Evolutionary conservation across 306 rosid genomes (phyloP).

Genomic region (Acacia confusa): DNA sequence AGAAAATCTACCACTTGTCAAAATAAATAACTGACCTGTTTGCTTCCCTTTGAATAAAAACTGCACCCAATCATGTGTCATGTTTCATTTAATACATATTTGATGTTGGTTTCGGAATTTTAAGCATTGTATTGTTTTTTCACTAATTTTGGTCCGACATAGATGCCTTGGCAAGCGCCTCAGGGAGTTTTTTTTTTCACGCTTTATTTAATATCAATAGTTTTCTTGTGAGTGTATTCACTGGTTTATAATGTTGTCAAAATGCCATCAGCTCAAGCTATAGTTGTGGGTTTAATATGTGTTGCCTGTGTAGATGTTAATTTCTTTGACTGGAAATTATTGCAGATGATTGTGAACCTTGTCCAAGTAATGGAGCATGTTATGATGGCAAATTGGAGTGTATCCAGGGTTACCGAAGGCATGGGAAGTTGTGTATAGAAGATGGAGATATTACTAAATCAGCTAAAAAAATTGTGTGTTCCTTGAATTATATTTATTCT

Average conservation of each 20-base stretch:
- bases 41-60: constrained; percentile 1
- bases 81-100: not conserved
- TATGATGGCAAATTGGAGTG: constrained; percentile 67
- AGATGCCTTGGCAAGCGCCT: constrained; percentile 12
- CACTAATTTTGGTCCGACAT: constrained; percentile 24
- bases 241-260: constrained; percentile 1
- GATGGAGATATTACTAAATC: constrained; percentile 73
- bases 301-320: constrained; percentile 3
- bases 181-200: not conserved
- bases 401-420: constrained; percentile 61
- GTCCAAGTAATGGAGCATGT: constrained; percentile 82
- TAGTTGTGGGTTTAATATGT: constrained; percentile 8
- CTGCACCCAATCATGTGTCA: not conserved
- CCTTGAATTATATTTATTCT: constrained; percentile 25
- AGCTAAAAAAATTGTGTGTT: constrained; percentile 72
- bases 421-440: constrained; percentile 67
- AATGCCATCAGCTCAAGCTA: constrained; percentile 11
- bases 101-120: constrained; percentile 15
- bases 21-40: constrained; percentile 9
- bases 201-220: constrained; percentile 20
- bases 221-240: constrained; percentile 22
- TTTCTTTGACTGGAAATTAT: constrained; percentile 4
- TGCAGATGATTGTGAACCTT: constrained; percentile 80
- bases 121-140: not conserved
- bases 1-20: not conserved